Evolutionary conservation across 805 yeast species (phyloP).

Genomic region (Myxozyma vanderwaltii): DNA sequence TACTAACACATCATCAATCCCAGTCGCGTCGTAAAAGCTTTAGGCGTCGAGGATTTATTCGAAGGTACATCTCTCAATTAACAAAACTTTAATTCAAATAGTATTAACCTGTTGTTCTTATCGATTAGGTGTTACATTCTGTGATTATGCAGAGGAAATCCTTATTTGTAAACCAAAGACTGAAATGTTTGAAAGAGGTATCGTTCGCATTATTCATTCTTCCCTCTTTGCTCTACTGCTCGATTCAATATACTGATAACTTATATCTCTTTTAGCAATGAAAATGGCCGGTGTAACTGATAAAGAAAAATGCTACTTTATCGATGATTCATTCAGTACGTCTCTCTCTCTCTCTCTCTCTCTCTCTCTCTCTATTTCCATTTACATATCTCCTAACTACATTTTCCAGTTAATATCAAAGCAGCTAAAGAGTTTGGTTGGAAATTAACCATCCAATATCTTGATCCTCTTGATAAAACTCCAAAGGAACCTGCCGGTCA

Average conservation of each 20-base stretch:
- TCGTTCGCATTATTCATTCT: not conserved
- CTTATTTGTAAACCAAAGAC: conserved; percentile 89
- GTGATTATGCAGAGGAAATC: conserved; percentile 70
- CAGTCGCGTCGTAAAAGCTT: conserved; percentile 69
- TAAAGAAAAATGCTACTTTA: conserved; percentile 61
- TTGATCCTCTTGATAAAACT: conserved; percentile 66
- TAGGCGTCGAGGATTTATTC: conserved; percentile 89
- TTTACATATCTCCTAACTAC: not conserved
- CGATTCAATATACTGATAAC: too few species aligned
- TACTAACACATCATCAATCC: too few species aligned
- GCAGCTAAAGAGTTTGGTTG: conserved; percentile 76
- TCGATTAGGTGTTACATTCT: conserved; percentile 67
- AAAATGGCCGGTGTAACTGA: conserved; percentile 59
- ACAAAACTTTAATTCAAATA: too few species aligned
- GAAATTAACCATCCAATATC: conserved; percentile 67
- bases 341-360: not conserved
- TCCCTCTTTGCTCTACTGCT: too few species aligned
- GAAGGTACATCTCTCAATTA: conserved; percentile 60
- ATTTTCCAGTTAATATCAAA: conserved; percentile 55
- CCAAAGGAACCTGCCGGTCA: conserved; percentile 47
- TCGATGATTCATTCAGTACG: conserved; percentile 75
- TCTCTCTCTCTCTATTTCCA: too few species aligned
- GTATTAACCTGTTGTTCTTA: too few species aligned
- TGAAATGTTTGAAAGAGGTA: conserved; percentile 62
- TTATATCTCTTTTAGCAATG: too few species aligned